phyloP scores from a whole-genome alignment of 1,284 basidiomycete genomes.

The Flammula alnicola region DNA sequence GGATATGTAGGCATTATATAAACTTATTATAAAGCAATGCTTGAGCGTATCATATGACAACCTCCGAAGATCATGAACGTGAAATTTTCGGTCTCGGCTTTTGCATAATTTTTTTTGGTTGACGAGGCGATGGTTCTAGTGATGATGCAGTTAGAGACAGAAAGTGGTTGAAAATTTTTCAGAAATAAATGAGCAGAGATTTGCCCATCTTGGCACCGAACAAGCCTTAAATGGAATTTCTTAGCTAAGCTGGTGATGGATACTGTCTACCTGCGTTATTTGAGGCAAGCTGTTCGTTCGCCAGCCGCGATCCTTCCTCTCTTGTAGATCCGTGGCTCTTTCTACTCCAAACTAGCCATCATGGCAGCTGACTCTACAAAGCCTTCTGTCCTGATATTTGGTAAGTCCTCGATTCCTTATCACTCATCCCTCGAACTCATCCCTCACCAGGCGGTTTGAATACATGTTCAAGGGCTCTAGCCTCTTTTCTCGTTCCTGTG shows the following conservation, averaged over 20 bases:
- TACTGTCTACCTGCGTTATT: constrained; percentile 5
- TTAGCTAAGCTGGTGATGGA: constrained; percentile 23
- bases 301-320: background rate
- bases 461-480: constrained; percentile 72
- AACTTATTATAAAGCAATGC: too few species aligned
- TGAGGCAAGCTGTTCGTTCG: too few species aligned
- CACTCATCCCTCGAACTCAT: constrained; percentile 17
- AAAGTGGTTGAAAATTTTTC: too few species aligned
- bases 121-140: too few species aligned
- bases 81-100: too few species aligned
- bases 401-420: constrained; percentile 46
- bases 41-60: too few species aligned
- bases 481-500: constrained; percentile 63
- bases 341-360: constrained; percentile 9
- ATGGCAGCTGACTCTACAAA: constrained; percentile 46
- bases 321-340: background rate
- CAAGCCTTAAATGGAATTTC: constrained; percentile 17
- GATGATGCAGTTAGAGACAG: too few species aligned
- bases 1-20: too few species aligned
- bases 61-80: too few species aligned
- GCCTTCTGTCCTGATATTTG: constrained; percentile 81
- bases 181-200: too few species aligned
- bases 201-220: constrained; percentile 17
- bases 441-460: constrained; percentile 69
- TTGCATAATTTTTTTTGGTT: too few species aligned